These are phyloP conservation scores for Neonothopanus nambi DNA, from an alignment of 1,284 basidiomycete species.

Conservation along the genomic window DNA sequence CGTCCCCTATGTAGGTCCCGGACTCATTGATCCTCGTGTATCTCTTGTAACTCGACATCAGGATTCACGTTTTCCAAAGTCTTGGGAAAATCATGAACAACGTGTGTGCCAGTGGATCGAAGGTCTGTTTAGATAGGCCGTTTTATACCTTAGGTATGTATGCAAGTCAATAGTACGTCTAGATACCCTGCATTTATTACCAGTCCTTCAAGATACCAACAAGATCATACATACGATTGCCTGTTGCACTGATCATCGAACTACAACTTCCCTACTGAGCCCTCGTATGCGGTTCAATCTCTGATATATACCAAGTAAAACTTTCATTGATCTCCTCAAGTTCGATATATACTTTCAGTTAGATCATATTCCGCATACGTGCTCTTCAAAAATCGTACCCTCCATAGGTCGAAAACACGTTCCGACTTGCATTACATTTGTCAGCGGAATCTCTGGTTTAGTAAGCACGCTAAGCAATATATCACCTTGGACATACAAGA, in stretches of 20 bases:
- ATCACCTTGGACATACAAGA: not conserved
- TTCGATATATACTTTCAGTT: constrained; percentile 27
- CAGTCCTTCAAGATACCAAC: too few species aligned
- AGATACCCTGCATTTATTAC: too few species aligned
- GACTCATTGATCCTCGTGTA: constrained; percentile 26
- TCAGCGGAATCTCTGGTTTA: constrained; percentile 36
- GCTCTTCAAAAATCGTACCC: constrained; percentile 32
- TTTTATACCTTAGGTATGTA: too few species aligned
- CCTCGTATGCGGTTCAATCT: constrained; percentile 19
- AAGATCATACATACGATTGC: too few species aligned
- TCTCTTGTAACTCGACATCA: constrained; percentile 23
- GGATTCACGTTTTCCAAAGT: constrained; percentile 28
- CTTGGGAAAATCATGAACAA: constrained; percentile 28
- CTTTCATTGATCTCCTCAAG: not conserved
- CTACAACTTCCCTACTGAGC: constrained; percentile 18
- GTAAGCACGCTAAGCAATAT: constrained; percentile 26
- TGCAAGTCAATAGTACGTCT: too few species aligned
- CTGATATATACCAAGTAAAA: not conserved
- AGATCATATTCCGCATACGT: constrained; percentile 43
- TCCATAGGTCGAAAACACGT: constrained; percentile 38
- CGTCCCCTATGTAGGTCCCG: constrained; percentile 27
- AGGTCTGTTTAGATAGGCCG: constrained; percentile 17
- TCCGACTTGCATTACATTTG: constrained; percentile 37
- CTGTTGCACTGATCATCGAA: too few species aligned
- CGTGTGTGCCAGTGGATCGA: constrained; percentile 32